A percentile compares a stretch with the other conserved stretches of the same genome.
phyloP scores from a whole-genome alignment of 2,329 filamentous ascomycete species.

The Sporothrix pallida region DNA sequence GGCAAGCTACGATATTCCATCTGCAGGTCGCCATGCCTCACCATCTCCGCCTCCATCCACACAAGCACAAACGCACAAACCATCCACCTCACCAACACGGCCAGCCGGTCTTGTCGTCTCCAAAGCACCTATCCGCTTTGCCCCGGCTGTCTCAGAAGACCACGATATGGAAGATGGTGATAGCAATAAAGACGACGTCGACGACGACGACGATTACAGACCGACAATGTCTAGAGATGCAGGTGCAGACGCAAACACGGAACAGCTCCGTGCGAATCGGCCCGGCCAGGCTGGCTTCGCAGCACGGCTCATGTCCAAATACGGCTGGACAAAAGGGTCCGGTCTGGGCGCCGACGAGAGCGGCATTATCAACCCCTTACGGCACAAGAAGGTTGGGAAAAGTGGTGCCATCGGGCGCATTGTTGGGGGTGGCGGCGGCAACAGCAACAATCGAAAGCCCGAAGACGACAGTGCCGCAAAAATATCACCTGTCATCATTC shows the following conservation, averaged over 20 bases:
- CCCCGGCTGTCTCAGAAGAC: constrained; percentile 46
- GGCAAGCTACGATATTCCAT: constrained; percentile 6
- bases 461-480: constrained; percentile 15
- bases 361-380: constrained; percentile 84
- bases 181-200: constrained; percentile 37
- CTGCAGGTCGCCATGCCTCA: background rate
- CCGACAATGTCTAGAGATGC: constrained; percentile 41
- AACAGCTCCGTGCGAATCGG: constrained; percentile 59
- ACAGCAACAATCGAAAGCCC: constrained; percentile 51
- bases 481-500: constrained; percentile 82
- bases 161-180: constrained; percentile 36
- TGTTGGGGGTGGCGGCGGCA: constrained; percentile 59
- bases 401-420: constrained; percentile 76
- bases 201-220: constrained; percentile 39
- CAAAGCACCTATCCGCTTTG: constrained; percentile 77
- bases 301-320: constrained; percentile 86
- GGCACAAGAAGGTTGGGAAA: constrained; percentile 84
- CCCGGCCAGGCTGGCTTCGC: constrained; percentile 87
- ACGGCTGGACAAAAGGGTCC: constrained; percentile 88
- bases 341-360: constrained; percentile 82
- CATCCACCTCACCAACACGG: constrained; percentile 29
- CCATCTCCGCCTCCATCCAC: background rate
- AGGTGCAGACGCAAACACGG: background rate
- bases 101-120: constrained; percentile 68
- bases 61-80: no score